Evolutionary conservation across 2,329 filamentous ascomycete genomes (phyloP).

Genomic region (Penicillium brevicompactum): DNA sequence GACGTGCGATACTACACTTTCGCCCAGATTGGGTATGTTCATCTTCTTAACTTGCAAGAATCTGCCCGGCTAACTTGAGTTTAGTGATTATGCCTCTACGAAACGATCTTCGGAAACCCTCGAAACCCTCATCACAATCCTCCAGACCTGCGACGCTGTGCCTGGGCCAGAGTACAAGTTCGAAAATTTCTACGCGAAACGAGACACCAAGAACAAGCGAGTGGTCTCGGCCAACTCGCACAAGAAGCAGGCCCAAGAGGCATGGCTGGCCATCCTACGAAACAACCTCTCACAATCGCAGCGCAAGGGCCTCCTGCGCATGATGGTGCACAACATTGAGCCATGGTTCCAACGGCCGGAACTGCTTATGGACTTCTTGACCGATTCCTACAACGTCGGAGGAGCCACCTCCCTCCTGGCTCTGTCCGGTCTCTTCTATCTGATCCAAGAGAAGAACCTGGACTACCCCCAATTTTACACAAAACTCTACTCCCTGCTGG

Average conservation of each 20-base stretch:
- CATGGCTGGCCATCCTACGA: slow-evolving; percentile 79
- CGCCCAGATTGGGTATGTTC: slow-evolving; percentile 67
- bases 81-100: slow-evolving; percentile 38
- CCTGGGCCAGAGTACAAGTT: slow-evolving; percentile 51
- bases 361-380: slow-evolving; percentile 91
- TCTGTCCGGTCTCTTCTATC: slow-evolving; percentile 88
- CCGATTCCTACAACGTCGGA: slow-evolving; percentile 86
- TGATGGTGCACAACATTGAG: slow-evolving; percentile 75
- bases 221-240: slow-evolving; percentile 68
- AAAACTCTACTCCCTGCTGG: slow-evolving; percentile 90
- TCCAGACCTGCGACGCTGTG: slow-evolving; percentile 64
- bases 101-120: slow-evolving; percentile 32
- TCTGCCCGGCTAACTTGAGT: slow-evolving; percentile 7
- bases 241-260: slow-evolving; percentile 79
- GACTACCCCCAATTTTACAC: slow-evolving; percentile 94
- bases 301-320: slow-evolving; percentile 74
- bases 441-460: slow-evolving; percentile 90
- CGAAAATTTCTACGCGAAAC: slow-evolving; percentile 40
- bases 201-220: slow-evolving; percentile 69
- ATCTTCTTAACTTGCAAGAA: neutral
- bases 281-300: slow-evolving; percentile 68
- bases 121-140: slow-evolving; percentile 41
- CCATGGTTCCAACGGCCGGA: slow-evolving; percentile 90
- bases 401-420: slow-evolving; percentile 86
- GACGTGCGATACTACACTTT: slow-evolving; percentile 86